Evolutionary conservation across 192 early-diverging fungal species (phyloP).

Genomic region (Glomus cerebriforme): DNA sequence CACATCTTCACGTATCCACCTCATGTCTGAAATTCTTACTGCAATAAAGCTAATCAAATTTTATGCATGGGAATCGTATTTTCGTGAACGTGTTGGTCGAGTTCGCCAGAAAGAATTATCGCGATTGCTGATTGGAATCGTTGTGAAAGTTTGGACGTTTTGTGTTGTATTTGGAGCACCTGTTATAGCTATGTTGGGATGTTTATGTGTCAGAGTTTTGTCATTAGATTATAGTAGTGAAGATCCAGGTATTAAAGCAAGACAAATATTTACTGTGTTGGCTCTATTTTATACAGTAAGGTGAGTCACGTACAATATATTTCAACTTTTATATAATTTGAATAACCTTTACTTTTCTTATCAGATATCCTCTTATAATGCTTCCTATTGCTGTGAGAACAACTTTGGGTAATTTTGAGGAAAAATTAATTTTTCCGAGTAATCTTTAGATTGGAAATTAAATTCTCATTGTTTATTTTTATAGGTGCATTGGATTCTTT

Average conservation of each 20-base stretch:
- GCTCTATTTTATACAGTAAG: constrained; percentile 73
- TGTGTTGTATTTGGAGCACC: constrained; percentile 68
- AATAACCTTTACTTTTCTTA: not conserved
- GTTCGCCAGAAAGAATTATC: constrained; percentile 61
- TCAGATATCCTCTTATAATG: constrained; percentile 64
- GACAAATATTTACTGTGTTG: constrained; percentile 61
- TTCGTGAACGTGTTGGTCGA: constrained; percentile 56
- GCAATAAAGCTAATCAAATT: constrained; percentile 79
- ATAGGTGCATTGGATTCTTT: constrained; percentile 59
- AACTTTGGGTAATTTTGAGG: constrained; percentile 32
- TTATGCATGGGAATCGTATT: constrained; percentile 75
- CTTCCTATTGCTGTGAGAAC: constrained; percentile 65
- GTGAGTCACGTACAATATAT: not conserved
- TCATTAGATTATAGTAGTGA: constrained; percentile 40
- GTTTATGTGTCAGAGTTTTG: constrained; percentile 45
- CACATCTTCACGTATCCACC: constrained; percentile 66
- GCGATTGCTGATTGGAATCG: constrained; percentile 50
- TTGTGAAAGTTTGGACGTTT: constrained; percentile 59
- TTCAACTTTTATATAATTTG: not conserved
- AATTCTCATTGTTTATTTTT: not conserved
- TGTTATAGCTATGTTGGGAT: constrained; percentile 46
- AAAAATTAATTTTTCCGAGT: not conserved
- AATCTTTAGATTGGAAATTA: not conserved
- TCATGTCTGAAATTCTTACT: constrained; percentile 74
- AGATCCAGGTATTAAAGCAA: constrained; percentile 44